Evolutionary conservation across 176 grass and related monocot genomes (phyloP), one percentile per base, ranked within the genome.

Genomic region (Musa schizocarpa): DNA sequence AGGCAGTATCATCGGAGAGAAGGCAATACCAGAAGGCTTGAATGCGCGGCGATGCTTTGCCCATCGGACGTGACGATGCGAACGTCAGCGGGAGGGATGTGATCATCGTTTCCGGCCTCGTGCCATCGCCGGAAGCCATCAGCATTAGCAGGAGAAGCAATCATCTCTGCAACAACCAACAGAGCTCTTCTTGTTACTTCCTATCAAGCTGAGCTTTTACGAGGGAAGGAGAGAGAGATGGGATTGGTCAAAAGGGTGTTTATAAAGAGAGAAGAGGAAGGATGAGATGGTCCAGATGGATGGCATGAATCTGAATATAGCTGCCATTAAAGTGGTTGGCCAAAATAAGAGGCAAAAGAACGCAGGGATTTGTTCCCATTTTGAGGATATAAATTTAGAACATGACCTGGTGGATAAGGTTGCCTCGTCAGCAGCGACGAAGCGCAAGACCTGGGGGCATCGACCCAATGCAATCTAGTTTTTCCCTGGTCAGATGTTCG

Each of bases 41-140:
- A 96, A 78, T 92, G 88, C 52, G 82, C 88, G 0, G 65, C 2
- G 73, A 89, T 81, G 57, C 11, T 77, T 26, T 34, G 71, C 34
- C 92, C 88, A 73, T 92, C 88, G 63, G 88, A 89, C 12, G 82
- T 89, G 71, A 96, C 52, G 50, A 96, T 77, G 53, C 54, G 84
- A 11, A 91, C 75, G 85, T 96, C 86, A 29, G 79, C 13, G 17
- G 77, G 69, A 74, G 80, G 67, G 9, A 53, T 5, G 14, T 25
- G 2, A 3, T 54, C 3, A 13, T 25, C 52, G 34, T 43, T 43
- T 16, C 71, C 71, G 21, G 12, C 50, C 9, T 73, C 51, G 22
- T 53, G 71, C 71, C 51, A 73, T 26, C 20, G 22, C 21, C 21
- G 11, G 52, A 52, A 54, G 9, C 52, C 50, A 68, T 17, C 17